These are phyloP conservation scores for Magnaporthiopsis rhizophila DNA, from an alignment of 2,329 filamentous ascomycete genomes.

Conservation along the genomic window DNA sequence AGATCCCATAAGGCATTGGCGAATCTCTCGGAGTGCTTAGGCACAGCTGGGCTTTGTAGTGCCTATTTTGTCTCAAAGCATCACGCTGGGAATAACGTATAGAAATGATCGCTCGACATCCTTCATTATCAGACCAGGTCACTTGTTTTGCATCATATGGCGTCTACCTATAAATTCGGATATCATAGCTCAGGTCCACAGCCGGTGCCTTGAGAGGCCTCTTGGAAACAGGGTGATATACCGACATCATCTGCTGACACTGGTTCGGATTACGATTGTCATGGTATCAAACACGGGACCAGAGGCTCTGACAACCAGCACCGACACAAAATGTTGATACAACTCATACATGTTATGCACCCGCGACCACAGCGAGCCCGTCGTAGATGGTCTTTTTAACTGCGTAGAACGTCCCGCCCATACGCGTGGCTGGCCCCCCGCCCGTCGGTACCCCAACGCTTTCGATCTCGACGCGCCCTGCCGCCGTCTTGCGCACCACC, in stretches of 20 bases:
- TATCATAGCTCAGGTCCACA: not conserved
- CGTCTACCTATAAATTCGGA: too few relatives aligned
- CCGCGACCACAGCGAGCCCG: slow-evolving; percentile 82
- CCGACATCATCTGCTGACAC: not conserved
- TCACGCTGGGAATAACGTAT: too few relatives aligned
- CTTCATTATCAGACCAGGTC: too few relatives aligned
- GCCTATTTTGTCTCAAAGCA: too few relatives aligned
- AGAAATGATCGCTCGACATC: too few relatives aligned
- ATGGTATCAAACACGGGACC: too few relatives aligned
- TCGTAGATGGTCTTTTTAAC: slow-evolving; percentile 91
- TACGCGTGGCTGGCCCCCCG: slow-evolving; percentile 28
- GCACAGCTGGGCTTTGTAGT: too few relatives aligned
- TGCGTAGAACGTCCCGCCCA: slow-evolving; percentile 68
- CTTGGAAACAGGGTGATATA: not conserved
- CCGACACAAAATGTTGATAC: not conserved
- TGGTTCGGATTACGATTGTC: not conserved
- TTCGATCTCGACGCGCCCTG: slow-evolving; percentile 84
- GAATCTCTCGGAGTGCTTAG: too few relatives aligned
- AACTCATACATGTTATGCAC: slow-evolving; percentile 36
- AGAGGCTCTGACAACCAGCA: not conserved
- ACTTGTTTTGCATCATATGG: too few relatives aligned
- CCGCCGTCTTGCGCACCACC: slow-evolving; percentile 78
- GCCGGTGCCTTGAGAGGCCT: not conserved
- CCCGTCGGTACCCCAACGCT: slow-evolving; percentile 52
- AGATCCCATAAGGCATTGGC: too few relatives aligned